phyloP scores from a whole-genome alignment of 139 green algal species.

The Diplosphaera chodatii region DNA sequence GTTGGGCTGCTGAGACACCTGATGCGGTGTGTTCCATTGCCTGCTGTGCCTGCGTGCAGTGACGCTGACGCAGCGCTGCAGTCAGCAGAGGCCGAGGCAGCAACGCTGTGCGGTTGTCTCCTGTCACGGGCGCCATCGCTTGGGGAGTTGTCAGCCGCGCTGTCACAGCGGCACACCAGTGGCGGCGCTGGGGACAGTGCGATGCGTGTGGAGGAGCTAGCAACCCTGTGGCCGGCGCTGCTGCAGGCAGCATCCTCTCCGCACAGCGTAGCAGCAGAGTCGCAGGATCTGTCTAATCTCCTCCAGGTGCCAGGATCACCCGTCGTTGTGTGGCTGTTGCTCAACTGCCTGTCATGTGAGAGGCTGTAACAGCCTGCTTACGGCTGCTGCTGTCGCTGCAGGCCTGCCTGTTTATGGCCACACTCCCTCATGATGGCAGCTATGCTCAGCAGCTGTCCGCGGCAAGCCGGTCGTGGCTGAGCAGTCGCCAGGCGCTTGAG shows the following conservation, averaged over 20 bases:
- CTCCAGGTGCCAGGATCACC: neutral
- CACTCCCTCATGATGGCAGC: neutral
- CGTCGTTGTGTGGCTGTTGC: no score
- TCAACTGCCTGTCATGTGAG: neutral
- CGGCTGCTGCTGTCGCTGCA: neutral
- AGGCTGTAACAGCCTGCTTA: no score
- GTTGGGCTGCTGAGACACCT: no score
- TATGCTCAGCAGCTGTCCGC: neutral
- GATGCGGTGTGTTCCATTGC: no score
- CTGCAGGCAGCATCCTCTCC: neutral
- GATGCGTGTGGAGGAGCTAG: no score
- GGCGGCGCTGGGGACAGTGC: no score
- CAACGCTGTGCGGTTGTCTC: neutral
- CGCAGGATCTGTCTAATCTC: no score
- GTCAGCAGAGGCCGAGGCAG: neutral
- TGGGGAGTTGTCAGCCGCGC: neutral
- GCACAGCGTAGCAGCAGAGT: no score
- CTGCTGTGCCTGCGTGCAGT: neutral
- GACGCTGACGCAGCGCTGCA: neutral
- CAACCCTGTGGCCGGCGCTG: neutral
- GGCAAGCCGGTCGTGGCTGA: neutral
- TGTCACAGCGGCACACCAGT: no score
- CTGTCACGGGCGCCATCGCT: neutral
- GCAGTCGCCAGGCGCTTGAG: constrained; percentile 6
- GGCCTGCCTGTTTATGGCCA: neutral